Base-by-base conservation (phyloP, 2,329 filamentous ascomycete genomes). In the Botrytis paeoniae region DNA sequence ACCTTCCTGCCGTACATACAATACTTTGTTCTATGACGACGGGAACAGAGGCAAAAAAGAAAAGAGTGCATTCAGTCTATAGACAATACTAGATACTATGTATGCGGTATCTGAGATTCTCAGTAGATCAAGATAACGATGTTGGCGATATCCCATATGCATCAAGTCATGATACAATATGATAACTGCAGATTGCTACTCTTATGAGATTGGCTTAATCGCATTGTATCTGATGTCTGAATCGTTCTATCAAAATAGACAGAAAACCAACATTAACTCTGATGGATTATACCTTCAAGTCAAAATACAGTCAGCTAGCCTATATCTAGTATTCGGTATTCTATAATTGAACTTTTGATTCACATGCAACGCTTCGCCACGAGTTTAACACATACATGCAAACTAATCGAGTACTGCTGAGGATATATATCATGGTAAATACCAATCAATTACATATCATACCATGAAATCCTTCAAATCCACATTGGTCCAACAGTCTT, bases 121-220 rank as follows among this genome's bases (percentile, higher is more conserved):
- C 35, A 37, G 32, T 25, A 61, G 35, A 37, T 61, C 59, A 37
- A 61, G n/a, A 43, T 63, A 35, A 41, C 37, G 14, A 18, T 62
- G 39, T 29, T 63, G 60, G 60, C 39, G 61, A 63, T 12, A 29
- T 63, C 14, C 57, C 32, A 60, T 5, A 37, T 60, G 29, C 57
- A 60, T 35, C 57, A 59, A 59, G 29, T 51, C 48, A n/a, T 51
- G 48, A 51, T 51, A 35, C 32, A 7, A 20, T 22, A 18, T 64
- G 61, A 43, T 43, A 9, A 32, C n/a, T 29, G n/a, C 61, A 63
- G 37, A 63, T 43, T 43, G 14, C 18, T 43, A 29, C 61, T 10
- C 61, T 63, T 63, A 16, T 63, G 39, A 43, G 61, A 63, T 63
- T 63, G 37, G n/a, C 61, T 29, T 32, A n/a, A 63, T 63, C 37